phyloP scores from a whole-genome alignment of 1,284 basidiomycete species.

The Blastosporella zonata region DNA sequence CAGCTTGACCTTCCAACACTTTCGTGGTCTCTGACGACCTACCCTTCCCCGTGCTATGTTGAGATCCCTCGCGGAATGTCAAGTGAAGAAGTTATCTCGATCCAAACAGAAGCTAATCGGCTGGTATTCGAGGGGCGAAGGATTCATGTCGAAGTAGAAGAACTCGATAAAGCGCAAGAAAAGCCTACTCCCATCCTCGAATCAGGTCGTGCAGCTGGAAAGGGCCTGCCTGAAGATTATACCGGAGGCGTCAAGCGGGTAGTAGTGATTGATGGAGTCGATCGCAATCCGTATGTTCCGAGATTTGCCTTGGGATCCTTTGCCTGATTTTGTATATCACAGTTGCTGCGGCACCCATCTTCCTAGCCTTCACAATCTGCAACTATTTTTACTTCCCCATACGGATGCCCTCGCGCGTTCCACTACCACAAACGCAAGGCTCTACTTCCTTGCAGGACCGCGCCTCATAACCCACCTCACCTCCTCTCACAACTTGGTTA shows the following conservation, averaged over 20 bases:
- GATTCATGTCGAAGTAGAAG: conserved; percentile 67
- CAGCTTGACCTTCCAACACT: conserved; percentile 71
- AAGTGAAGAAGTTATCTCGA: conserved; percentile 55
- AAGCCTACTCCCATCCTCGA: conserved; percentile 36
- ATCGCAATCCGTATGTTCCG: conserved; percentile 68
- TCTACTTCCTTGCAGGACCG: conserved; percentile 81
- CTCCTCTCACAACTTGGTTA: conserved; percentile 52
- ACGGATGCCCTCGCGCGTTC: conserved; percentile 60
- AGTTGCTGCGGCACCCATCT: conserved; percentile 89
- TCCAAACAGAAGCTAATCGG: conserved; percentile 67
- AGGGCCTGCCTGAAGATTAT: conserved; percentile 66
- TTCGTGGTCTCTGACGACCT: conserved; percentile 77
- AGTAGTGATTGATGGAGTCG: conserved; percentile 77
- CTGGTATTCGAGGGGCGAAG: conserved; percentile 61
- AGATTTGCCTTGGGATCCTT: background rate
- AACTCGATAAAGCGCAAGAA: conserved; percentile 46
- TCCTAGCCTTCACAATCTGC: conserved; percentile 67
- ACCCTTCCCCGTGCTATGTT: conserved; percentile 70
- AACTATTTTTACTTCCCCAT: conserved; percentile 68
- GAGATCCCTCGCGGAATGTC: conserved; percentile 75
- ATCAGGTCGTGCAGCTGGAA: conserved; percentile 47
- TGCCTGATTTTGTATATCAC: conserved; percentile 4
- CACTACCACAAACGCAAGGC: conserved; percentile 59
- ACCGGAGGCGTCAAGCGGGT: conserved; percentile 78
- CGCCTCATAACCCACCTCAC: conserved; percentile 65